These are phyloP conservation scores for Diaporthe velutina DNA, from an alignment of 2,329 filamentous ascomycete genomes.

Conservation along the genomic window DNA sequence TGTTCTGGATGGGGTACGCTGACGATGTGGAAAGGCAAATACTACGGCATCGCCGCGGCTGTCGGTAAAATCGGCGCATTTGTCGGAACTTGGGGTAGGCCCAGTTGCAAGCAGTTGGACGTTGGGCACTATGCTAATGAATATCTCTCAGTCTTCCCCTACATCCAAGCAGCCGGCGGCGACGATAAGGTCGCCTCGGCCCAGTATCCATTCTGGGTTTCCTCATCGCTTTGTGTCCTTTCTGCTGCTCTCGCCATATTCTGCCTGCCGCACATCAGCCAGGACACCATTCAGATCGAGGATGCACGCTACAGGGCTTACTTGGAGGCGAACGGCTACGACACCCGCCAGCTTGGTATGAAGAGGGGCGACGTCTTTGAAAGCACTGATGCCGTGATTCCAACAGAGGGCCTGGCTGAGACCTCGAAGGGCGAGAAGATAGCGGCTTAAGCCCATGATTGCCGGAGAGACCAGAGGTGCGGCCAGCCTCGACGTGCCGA, in stretches of 20 bases:
- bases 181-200: slow-evolving; percentile 68
- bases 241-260: slow-evolving; percentile 76
- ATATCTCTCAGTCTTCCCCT: slow-evolving; percentile 71
- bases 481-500: too few relatives aligned
- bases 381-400: slow-evolving; percentile 10
- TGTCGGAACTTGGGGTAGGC: slow-evolving; percentile 77
- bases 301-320: slow-evolving; percentile 82
- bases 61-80: slow-evolving; percentile 86
- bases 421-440: slow-evolving; percentile 25
- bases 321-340: slow-evolving; percentile 80
- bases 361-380: slow-evolving; percentile 51
- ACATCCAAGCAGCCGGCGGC: slow-evolving; percentile 74
- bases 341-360: slow-evolving; percentile 69
- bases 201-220: slow-evolving; percentile 93
- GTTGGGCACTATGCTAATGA: too few relatives aligned
- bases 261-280: slow-evolving; percentile 80
- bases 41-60: slow-evolving; percentile 79
- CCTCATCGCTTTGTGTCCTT: slow-evolving; percentile 80
- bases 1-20: neutral
- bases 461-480: neutral
- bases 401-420: slow-evolving; percentile 21
- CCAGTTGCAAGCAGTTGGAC: neutral
- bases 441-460: neutral
- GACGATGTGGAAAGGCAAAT: slow-evolving; percentile 56
- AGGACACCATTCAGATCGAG: slow-evolving; percentile 87